A percentile compares a stretch with the other conserved stretches of the same genome.
Evolutionary conservation across 129 eudicot species (phyloP).

Genomic region (Silybum marianum): DNA sequence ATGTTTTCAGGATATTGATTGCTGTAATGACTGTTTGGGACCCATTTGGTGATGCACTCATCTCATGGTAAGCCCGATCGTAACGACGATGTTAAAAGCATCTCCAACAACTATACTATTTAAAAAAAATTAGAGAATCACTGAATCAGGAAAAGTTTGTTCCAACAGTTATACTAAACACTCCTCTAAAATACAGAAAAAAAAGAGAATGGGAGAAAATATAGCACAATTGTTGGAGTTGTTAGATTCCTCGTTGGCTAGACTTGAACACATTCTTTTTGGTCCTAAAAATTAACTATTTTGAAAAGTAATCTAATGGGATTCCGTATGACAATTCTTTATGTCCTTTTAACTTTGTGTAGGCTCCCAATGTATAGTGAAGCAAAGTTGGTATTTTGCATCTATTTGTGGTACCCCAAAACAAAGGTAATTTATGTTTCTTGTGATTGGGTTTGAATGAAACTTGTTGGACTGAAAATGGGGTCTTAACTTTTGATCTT

Average conservation of each 20-base stretch:
- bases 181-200: too few species aligned
- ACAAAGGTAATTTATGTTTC: constrained; percentile 57
- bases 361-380: constrained; percentile 98
- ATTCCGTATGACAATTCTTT: neutral
- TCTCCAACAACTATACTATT: too few species aligned
- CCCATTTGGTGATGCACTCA: constrained; percentile 71
- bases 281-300: neutral
- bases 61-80: constrained; percentile 60
- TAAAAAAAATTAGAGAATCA: too few species aligned
- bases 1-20: constrained; percentile 76
- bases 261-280: neutral
- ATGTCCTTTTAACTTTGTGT: constrained; percentile 17
- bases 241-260: too few species aligned
- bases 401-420: constrained; percentile 88
- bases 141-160: too few species aligned
- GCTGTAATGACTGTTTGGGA: constrained; percentile 83
- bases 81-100: neutral
- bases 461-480: neutral
- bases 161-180: too few species aligned
- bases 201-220: too few species aligned
- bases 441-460: neutral
- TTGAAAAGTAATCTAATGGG: neutral
- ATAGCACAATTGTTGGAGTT: too few species aligned
- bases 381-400: constrained; percentile 77
- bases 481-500: neutral